Base-by-base conservation (phyloP, 768 basidiomycete genomes). In the Mycena filopes region DNA sequence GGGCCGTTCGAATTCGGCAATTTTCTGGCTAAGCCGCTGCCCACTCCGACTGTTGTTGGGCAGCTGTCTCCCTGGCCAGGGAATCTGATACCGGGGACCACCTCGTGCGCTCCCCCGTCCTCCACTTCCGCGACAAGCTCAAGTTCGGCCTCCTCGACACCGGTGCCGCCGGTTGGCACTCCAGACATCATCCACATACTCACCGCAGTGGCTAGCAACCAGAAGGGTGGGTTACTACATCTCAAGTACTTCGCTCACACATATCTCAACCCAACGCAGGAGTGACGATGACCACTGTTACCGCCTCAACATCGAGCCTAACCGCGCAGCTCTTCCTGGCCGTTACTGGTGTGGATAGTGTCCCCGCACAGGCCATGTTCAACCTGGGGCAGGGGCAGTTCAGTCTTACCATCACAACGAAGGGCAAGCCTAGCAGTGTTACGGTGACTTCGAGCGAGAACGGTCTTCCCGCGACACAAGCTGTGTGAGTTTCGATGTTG, bases 41-140 rank as follows among this genome's bases (percentile, higher is more conserved):
- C 55, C 2, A 70, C 69, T 18, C 69, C 69, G 8, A 63, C 71
- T 8, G 51, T 70, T 15, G 66, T 72, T 3, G 69, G 71, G 2
- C 71, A 65, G 38, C 47, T 72, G 21, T 25, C 56, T 38, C 71
- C 71, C 1, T 72, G 71, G 71, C 71, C 71, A 2, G 55, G 55
- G 16, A 18, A 15, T 9, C 8, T 7, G 10, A 23, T n/a, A 15
- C 55, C 55, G 21, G 55, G 31, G 0, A 47, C 55, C 2, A 36
- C 21, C 4, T 31, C 42, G 1, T 57, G 55, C 10, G 26, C 55
- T 21, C 43, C 43, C 3, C 11, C 18, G 1, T 48, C 46, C 18
- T 16, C 26, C 46, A 28, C 26, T 20, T 25, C 46, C 15, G n/a
- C 20, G 3, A 26, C 33, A 20, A 18, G 23, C 13, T 48, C 33